Evolutionary conservation across 139 green algal species (phyloP), one percentile per base, ranked within the genome.

Genomic region (Closterium sp.): DNA sequence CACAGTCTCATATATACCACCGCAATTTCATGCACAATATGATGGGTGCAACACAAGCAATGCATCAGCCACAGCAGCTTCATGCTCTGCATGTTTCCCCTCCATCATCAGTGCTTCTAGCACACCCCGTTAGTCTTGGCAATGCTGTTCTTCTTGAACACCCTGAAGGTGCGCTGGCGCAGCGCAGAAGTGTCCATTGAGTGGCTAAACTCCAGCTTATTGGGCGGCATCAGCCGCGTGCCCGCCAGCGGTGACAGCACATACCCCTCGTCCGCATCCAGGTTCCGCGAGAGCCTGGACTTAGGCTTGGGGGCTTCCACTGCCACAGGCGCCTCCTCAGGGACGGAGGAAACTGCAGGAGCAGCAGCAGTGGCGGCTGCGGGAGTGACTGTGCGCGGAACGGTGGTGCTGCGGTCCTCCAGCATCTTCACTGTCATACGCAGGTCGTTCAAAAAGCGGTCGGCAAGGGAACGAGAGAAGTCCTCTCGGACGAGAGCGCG

Each of bases 401-500:
- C 85, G 85, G 28, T 87, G 28, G 22, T 10, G 85, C 7, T 9
- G 1, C n/a, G 2, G 85, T 87, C 28, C 85, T 87, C 28, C 27
- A 87, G 84, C 27, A 32, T 89, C 29, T 89, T 31, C 31, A 89
- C 31, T 31, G 86, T 92, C n/a, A 34, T 31, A 9, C 38, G 50
- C 34, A 92, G 29, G 70, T 92, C 89, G 38, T 85, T 92, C 42
- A 94, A 4, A 19, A 94, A 89, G 34, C 89, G 38, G 62, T 94
- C 91, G 27, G 91, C 91, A 3, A 94, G 91, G 2, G 70, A 42
- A 7, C 31, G 88, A 9, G 79, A 92, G 28, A 94, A 86, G 89
- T 94, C 91, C 42, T 94, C 91, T 17, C 91, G 88, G 19, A 94
- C 91, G 11, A 87, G 31, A 19, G 88, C 89, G 31, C 91, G 70